Conservation (phyloP, 1,139 yeast species). For the Geotrichum histeridarum region DNA sequence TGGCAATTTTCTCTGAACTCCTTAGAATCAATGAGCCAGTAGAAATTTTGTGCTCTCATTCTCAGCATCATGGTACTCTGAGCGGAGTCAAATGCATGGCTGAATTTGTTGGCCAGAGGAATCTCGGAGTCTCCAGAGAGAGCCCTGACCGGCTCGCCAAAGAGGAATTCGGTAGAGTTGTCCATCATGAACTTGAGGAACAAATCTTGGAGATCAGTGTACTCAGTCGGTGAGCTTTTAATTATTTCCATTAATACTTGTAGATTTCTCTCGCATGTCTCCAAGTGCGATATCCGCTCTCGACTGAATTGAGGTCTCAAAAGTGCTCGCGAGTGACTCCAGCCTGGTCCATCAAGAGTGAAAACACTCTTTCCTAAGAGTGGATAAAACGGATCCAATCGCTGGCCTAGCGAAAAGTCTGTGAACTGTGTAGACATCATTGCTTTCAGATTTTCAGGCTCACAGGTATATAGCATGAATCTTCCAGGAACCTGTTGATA, state of each 20-base stretch:
- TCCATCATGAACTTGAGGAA: conserved; percentile 53
- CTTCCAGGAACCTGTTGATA: conserved; percentile 9
- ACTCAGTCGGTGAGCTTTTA: conserved; percentile 21
- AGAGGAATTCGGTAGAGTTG: conserved; percentile 56
- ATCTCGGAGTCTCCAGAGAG: conserved; percentile 27
- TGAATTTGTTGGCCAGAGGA: conserved; percentile 37
- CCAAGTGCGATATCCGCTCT: conserved; percentile 50
- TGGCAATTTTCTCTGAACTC: conserved; percentile 34
- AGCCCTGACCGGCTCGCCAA: conserved; percentile 48
- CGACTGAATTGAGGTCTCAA: conserved; percentile 55
- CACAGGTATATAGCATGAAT: conserved; percentile 36
- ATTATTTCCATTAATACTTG: conserved; percentile 35
- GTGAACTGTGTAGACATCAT: conserved; percentile 41
- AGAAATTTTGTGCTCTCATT: conserved; percentile 38
- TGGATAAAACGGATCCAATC: conserved; percentile 44
- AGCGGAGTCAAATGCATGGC: conserved; percentile 44
- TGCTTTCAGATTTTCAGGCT: conserved; percentile 45
- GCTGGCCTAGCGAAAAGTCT: conserved; percentile 47
- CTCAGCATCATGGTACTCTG: conserved; percentile 42
- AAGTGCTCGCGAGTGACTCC: conserved; percentile 56
- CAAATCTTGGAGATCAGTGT: conserved; percentile 45
- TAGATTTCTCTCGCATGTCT: conserved; percentile 40
- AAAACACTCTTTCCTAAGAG: conserved; percentile 54
- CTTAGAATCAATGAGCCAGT: conserved; percentile 36
- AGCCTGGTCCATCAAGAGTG: conserved; percentile 51